Base-by-base conservation (phyloP, 2,329 filamentous ascomycete genomes). In the Aspergillus sp. region DNA sequence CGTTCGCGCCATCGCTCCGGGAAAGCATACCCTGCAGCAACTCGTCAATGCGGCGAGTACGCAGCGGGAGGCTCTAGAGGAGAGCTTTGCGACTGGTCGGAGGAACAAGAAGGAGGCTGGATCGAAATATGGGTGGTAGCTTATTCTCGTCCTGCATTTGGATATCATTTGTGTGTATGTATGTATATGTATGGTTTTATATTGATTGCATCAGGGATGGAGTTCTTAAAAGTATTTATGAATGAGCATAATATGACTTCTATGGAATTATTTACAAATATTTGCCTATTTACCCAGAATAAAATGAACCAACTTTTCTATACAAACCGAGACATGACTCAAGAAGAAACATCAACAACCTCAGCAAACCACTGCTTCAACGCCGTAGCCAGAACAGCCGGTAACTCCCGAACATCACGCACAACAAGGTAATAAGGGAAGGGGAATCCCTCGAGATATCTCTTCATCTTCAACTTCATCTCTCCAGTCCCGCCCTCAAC, bases 391-490 rank as follows among this genome's bases (percentile, higher is more conserved):
- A 99, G 61, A 26, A 95, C 88, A 20, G 77, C 79, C 4, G 93
- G 91, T 52, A 99, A 68, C 61, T 98, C 91, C 51, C 82, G 79
- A 29, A 98, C 78, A 64, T 96, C 78, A 44, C 89, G 79, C 37
- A 98, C 91, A 46, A 98, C 85, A 35, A 98, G 66, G 57, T 96
- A 99, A 66, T 95, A 98, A 57, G 82, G 79, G 65, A 99, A 99
- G 0, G 93, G 91, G 60, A 98, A 98, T 5, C 79, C 82, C 58
- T 98, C 93, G 47, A 98, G 73, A 57, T 98, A 98, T 51, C 84
- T 78, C 66, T 86, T 82, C 58, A 93, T 86, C 49, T 81, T 80
- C 35, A 95, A 75, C 55, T 69, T 69, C 59, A 69, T 69, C 50
- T 78, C 73, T 40, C 67, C 79, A 64, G 64, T 78, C 1, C 53